Evolutionary conservation across 2,329 filamentous ascomycete species (phyloP), one percentile per base, ranked within the genome.

Genomic region (Fusarium foetens): DNA sequence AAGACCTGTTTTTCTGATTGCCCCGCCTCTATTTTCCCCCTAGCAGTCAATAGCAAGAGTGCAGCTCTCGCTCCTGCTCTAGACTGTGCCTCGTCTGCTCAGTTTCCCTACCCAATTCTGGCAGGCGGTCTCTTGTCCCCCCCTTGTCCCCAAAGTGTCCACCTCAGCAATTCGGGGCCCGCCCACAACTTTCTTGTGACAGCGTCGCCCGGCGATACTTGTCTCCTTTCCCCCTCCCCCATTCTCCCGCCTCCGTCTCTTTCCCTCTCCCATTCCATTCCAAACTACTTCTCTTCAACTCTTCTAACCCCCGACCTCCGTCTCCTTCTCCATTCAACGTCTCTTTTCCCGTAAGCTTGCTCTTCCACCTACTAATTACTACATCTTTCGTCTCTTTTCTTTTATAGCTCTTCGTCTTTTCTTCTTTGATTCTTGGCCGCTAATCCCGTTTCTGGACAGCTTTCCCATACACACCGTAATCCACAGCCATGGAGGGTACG

Each of bases 401-500:
- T 70, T 23, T 67, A 78, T 60, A 62, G 38, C 59, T 63, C 60
- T 74, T 58, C 48, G 62, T 51, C 71, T 71, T 73, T 72, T 57
- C 70, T 67, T 66, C 66, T 63, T 60, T 45, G 63, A 66, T 64
- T 70, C 65, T 70, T 71, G 69, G 72, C 75, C 75, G 72, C 76
- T 77, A 77, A 77, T 76, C 74, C 75, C 75, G 73, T 77, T 76
- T 77, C 75, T 77, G 76, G 76, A 77, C 75, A 80, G 78, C 75
- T 77, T 79, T 77, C 78, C 59, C 71, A 74, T 74, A 73, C 68
- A 69, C 77, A 76, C 71, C 75, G 72, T 77, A 80, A 87, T 83
- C 84, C 81, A 81, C 82, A 85, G 85, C 82, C 81, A 89, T 89
- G 87, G 87, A 87, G 84, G 85, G 85, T 87, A 85, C 78, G 84